Conservation (phyloP, 177 flowering plant genomes). For the Vitis hybrid region DNA sequence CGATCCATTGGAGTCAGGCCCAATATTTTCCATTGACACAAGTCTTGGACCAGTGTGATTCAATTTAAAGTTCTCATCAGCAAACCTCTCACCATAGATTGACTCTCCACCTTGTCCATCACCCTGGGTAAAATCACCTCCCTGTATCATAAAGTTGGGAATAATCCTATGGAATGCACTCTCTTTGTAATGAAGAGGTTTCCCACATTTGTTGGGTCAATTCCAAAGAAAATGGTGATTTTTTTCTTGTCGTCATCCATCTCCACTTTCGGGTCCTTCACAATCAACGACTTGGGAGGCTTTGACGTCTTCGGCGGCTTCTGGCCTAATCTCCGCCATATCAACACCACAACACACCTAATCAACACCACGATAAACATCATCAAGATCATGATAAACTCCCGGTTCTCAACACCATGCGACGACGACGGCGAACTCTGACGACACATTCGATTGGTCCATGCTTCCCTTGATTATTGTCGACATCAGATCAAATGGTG, state of each 20-base stretch:
- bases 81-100: no score
- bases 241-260: constrained; percentile 67
- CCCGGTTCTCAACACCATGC: constrained; percentile 50
- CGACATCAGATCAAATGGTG: constrained; percentile 60
- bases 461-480: constrained; percentile 52
- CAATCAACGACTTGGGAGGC: constrained; percentile 43
- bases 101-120: no score
- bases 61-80: no score
- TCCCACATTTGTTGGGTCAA: constrained; percentile 9
- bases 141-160: no score
- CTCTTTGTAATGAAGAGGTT: no score
- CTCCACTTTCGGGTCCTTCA: constrained; percentile 44
- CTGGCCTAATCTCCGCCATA: constrained; percentile 52
- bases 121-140: no score
- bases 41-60: no score
- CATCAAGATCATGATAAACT: constrained; percentile 53
- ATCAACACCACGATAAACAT: constrained; percentile 69
- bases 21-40: no score
- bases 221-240: constrained; percentile 79
- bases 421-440: constrained; percentile 25
- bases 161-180: no score
- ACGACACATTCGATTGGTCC: constrained; percentile 40
- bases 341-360: constrained; percentile 55
- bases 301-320: constrained; percentile 32
- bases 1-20: no score